Evolutionary conservation across 495 filamentous ascomycete genomes (phyloP).

Genomic region (Chaetomium tenue): DNA sequence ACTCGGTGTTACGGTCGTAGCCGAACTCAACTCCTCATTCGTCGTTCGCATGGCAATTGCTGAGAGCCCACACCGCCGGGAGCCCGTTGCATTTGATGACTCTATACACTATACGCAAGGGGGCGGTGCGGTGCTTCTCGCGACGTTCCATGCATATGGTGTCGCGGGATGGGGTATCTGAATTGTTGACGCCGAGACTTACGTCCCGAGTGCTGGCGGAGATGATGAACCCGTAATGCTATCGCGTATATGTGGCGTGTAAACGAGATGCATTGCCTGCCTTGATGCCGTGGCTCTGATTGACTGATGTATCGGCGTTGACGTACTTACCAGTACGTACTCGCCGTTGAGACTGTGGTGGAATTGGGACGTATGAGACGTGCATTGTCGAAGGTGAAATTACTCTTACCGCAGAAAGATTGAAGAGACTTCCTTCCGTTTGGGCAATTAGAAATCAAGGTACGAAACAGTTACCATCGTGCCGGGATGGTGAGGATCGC

Average conservation of each 20-base stretch:
- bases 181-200: background rate
- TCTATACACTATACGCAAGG: conserved; percentile 1
- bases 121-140: conserved; percentile 10
- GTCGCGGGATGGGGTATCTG: background rate
- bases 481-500: background rate
- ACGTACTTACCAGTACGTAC: background rate
- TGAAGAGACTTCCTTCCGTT: background rate
- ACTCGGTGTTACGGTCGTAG: conserved; percentile 5
- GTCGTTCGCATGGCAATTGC: background rate
- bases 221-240: background rate
- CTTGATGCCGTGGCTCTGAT: background rate
- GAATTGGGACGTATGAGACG: conserved; percentile 7
- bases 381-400: conserved; percentile 17
- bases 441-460: conserved; percentile 20
- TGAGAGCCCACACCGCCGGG: conserved; percentile 11
- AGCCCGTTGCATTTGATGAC: conserved; percentile 6
- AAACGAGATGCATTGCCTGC: conserved; percentile 11
- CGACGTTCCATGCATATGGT: conserved; percentile 9
- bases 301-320: background rate
- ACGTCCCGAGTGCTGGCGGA: background rate
- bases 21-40: background rate
- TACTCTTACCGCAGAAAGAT: conserved; percentile 8
- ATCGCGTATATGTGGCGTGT: conserved; percentile 11
- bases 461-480: background rate
- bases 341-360: background rate